Evolutionary conservation across 75 land plant species (phyloP).

Genomic region (Cupressus sempervirens): DNA sequence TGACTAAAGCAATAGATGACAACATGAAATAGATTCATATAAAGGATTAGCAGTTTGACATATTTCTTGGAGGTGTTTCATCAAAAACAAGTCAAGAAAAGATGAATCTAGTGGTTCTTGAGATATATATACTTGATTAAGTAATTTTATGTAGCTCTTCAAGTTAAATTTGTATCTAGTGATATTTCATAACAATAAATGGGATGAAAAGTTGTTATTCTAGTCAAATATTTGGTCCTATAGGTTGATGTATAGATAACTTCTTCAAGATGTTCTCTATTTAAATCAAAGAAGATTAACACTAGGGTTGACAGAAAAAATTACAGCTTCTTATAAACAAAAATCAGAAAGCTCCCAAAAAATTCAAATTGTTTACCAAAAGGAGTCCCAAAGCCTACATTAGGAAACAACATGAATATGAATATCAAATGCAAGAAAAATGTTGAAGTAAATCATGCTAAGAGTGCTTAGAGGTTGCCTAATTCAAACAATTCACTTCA

Average conservation of each 20-base stretch:
- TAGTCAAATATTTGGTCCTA: not conserved
- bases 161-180: not conserved
- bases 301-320: not conserved
- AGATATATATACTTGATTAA: too few relatives aligned
- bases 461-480: too few relatives aligned
- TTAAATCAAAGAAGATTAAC: not conserved
- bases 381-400: too few relatives aligned
- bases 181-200: not conserved
- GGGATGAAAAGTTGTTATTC: not conserved
- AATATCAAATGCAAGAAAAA: too few relatives aligned
- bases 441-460: too few relatives aligned
- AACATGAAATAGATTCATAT: not conserved
- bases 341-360: not conserved
- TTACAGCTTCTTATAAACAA: not conserved
- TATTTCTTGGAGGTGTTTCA: constrained; percentile 7
- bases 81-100: not conserved
- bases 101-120: not conserved
- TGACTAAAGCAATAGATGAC: not conserved
- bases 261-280: not conserved
- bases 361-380: too few relatives aligned
- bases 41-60: not conserved
- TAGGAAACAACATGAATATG: too few relatives aligned
- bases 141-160: too few relatives aligned
- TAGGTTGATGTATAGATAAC: not conserved
- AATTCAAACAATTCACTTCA: too few relatives aligned